Conservation (phyloP, 768 basidiomycete species). For the Agaricus subrufescens region DNA sequence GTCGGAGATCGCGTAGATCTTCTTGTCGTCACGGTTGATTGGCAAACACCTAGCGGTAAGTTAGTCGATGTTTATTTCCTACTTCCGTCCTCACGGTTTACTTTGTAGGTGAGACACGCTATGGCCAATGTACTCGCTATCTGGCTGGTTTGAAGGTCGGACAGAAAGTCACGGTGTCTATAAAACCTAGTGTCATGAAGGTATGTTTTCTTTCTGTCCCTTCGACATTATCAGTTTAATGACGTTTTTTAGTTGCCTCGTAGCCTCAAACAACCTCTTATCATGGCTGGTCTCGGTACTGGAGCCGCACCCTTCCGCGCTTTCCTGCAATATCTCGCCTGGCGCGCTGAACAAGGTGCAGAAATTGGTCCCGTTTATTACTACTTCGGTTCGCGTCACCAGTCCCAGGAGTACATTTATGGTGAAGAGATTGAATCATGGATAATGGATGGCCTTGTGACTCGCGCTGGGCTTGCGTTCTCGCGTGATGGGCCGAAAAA, state of each 20-base stretch:
- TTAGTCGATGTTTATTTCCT: constrained; percentile 8
- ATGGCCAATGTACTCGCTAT: constrained; percentile 96
- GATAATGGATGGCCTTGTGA: constrained; percentile 78
- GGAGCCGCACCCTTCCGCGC: constrained; percentile 99
- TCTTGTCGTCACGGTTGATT: constrained; percentile 94
- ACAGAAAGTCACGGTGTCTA: constrained; percentile 93
- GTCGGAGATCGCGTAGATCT: constrained; percentile 95
- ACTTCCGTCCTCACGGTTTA: constrained; percentile 2
- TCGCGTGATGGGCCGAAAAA: constrained; percentile 91
- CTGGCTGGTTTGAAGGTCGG: constrained; percentile 79
- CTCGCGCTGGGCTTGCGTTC: constrained; percentile 91
- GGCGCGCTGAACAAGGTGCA: constrained; percentile 68
- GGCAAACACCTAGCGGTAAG: constrained; percentile 81
- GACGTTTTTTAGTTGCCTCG: constrained; percentile 64
- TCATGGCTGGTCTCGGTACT: constrained; percentile 98
- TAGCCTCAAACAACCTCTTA: constrained; percentile 80
- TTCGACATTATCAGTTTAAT: neutral
- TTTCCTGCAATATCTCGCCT: constrained; percentile 93
- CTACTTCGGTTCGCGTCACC: constrained; percentile 98
- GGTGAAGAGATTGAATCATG: constrained; percentile 96
- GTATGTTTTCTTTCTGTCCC: constrained; percentile 31
- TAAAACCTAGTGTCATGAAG: constrained; percentile 99
- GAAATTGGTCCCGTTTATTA: constrained; percentile 92
- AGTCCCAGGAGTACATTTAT: constrained; percentile 94
- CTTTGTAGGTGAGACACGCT: constrained; percentile 61